Evolutionary conservation across 2,329 filamentous ascomycete species (phyloP), one percentile per base, ranked within the genome.

Genomic region (Sporothrix protearum): DNA sequence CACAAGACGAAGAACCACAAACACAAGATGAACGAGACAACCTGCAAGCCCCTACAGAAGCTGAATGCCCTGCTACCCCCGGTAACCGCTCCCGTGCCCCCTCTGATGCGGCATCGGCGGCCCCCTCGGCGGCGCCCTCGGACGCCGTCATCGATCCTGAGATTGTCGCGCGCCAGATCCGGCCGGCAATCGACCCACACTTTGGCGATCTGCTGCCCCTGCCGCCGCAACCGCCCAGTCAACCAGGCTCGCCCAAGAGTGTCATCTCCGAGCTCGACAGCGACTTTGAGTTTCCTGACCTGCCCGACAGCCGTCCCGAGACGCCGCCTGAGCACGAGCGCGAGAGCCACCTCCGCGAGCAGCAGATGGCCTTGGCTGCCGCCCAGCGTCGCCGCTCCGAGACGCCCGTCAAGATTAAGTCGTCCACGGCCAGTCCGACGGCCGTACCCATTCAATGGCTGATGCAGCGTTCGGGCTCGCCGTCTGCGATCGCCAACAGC

Each of bases 171-270:
- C 83, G 88, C 74, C 82, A 83, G 74, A 86, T 90, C 79, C 88
- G 88, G 77, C 87, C 87, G 74, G 87, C 88, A 74, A 90, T 91
- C 76, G 89, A 91, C 77, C 89, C 89, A 51, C 85, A 87, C 74
- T 89, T 89, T 80, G 87, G 88, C 73, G 89, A 91, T 77, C 80
- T 91, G 66, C 83, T 91, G 71, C 87, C 88, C 49, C 80, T 91
- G 51, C 89, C 89, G 69, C 88, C 88, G 53, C 88, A 88, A 69
- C 88, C 89, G 69, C 88, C 88, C 42, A 90, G 87, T 77, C 82
- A 83, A 73, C 84, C 87, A 72, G 82, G 81, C 53, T 86, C 86
- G 68, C 86, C 86, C 33, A 61, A 68, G 9, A 67, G 64, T 9
- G 19, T 73, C 73, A 77, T 73, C 71, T 14, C 22, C 9, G 76